Percentiles rank a stretch among this genome's conserved stretches.
These are phyloP conservation scores for Pilaira anomala DNA, from an alignment of 192 early-diverging fungal species.

Conservation along the genomic window DNA sequence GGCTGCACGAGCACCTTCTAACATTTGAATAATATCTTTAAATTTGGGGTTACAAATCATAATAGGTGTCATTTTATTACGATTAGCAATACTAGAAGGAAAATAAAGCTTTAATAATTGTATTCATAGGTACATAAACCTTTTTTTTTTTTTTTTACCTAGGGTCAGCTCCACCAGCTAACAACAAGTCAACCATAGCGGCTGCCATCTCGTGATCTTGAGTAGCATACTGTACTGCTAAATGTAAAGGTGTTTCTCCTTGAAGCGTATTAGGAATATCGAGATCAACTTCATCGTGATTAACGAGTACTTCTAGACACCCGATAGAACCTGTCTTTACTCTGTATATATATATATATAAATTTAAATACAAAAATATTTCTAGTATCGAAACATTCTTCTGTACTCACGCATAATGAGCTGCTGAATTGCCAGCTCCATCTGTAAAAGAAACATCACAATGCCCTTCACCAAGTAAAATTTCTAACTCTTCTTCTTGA, in stretches of 20 bases:
- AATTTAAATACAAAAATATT: no score
- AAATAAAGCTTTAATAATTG: neutral
- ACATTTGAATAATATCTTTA: constrained; percentile 24
- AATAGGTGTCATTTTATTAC: constrained; percentile 32
- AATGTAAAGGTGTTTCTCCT: constrained; percentile 68
- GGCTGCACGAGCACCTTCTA: constrained; percentile 13
- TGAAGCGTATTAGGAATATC: constrained; percentile 53
- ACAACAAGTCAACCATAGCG: constrained; percentile 58
- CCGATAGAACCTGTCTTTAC: constrained; percentile 58
- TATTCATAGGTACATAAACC: neutral
- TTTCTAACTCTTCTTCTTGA: constrained; percentile 62
- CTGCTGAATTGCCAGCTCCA: constrained; percentile 61
- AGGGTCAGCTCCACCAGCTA: constrained; percentile 51
- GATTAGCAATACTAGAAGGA: constrained; percentile 29
- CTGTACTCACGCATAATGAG: constrained; percentile 60
- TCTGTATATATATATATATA: constrained; percentile 5
- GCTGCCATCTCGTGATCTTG: constrained; percentile 55
- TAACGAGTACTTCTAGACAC: constrained; percentile 56
- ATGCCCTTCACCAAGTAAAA: constrained; percentile 46
- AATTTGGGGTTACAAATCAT: constrained; percentile 24
- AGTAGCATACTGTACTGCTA: constrained; percentile 51
- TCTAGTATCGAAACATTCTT: no score
- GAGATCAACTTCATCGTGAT: constrained; percentile 52
- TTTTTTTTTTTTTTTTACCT: constrained; percentile 24
- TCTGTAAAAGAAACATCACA: constrained; percentile 60